A percentile compares a stretch with the other conserved stretches of the same genome.
Conservation (phyloP, 768 basidiomycete genomes). For the Bullera alba region DNA sequence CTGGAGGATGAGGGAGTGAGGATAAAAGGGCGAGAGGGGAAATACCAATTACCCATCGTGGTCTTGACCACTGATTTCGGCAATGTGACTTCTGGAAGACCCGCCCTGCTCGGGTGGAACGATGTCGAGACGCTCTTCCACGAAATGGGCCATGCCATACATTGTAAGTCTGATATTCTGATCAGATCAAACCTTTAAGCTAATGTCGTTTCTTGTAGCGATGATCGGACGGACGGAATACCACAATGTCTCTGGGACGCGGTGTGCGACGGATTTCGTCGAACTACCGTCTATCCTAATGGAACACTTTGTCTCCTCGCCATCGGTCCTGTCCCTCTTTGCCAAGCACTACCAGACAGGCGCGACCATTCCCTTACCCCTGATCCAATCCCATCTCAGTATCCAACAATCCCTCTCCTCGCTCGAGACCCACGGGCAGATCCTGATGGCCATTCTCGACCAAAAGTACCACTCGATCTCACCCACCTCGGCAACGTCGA, state of each 20-base stretch:
- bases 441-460: slow-evolving; percentile 79
- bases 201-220: no score
- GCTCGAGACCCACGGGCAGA: slow-evolving; percentile 86
- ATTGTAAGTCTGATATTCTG: slow-evolving; percentile 59
- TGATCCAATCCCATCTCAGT: slow-evolving; percentile 39
- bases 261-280: slow-evolving; percentile 96
- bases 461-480: slow-evolving; percentile 77
- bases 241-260: slow-evolving; percentile 94
- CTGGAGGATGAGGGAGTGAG: slow-evolving; percentile 48
- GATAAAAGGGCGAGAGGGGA: slow-evolving; percentile 59
- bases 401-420: slow-evolving; percentile 44
- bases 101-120: slow-evolving; percentile 78
- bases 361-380: slow-evolving; percentile 41
- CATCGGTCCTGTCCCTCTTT: slow-evolving; percentile 66
- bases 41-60: slow-evolving; percentile 82
- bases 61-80: slow-evolving; percentile 85
- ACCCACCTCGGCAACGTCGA: slow-evolving; percentile 47
- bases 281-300: slow-evolving; percentile 96
- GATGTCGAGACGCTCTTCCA: slow-evolving; percentile 93
- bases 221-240: slow-evolving; percentile 98
- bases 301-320: slow-evolving; percentile 92
- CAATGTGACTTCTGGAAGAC: slow-evolving; percentile 53
- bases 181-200: background rate
- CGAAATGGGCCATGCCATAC: slow-evolving; percentile 99
- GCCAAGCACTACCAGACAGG: slow-evolving; percentile 47